Conservation (phyloP, 2,329 filamentous ascomycete species). For the Phaeoacremonium minimum region DNA sequence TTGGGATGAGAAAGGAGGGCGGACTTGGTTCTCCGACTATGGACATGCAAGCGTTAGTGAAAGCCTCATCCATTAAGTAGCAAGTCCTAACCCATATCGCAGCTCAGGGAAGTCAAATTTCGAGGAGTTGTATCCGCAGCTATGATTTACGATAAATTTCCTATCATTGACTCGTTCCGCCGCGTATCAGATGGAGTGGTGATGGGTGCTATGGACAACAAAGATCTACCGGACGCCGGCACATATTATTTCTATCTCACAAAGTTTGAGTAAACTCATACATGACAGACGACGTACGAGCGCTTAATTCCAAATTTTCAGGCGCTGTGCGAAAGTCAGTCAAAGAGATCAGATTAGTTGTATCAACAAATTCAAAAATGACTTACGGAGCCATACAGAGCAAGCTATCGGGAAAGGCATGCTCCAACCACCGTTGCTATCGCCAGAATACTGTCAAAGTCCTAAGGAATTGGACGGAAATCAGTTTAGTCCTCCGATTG, state of each 20-base stretch:
- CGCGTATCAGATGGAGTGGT: conserved; percentile 18
- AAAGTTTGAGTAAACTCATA: neutral
- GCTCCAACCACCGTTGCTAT: too few relatives aligned
- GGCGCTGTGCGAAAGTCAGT: too few relatives aligned
- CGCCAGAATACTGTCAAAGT: too few relatives aligned
- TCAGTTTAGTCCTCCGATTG: too few relatives aligned
- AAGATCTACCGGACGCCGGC: conserved; percentile 6
- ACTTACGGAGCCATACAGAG: too few relatives aligned
- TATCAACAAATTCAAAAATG: too few relatives aligned
- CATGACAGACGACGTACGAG: too few relatives aligned
- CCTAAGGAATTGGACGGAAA: too few relatives aligned
- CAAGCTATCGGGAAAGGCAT: too few relatives aligned
- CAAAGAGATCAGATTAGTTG: too few relatives aligned
- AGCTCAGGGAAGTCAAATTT: conserved; percentile 18
- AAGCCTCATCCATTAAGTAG: neutral
- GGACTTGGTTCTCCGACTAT: conserved; percentile 3
- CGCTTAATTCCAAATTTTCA: too few relatives aligned
- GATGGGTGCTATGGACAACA: conserved; percentile 20
- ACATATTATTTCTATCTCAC: conserved; percentile 18
- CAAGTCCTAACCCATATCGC: neutral
- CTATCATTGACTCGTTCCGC: conserved; percentile 24
- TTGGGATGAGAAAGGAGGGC: conserved; percentile 10
- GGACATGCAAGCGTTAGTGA: conserved; percentile 9
- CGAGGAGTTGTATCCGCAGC: conserved; percentile 18
- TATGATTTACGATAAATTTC: conserved; percentile 21